These are phyloP conservation scores for Micromonas commoda DNA, from an alignment of 139 green algal genomes.

Conservation along the genomic window DNA sequence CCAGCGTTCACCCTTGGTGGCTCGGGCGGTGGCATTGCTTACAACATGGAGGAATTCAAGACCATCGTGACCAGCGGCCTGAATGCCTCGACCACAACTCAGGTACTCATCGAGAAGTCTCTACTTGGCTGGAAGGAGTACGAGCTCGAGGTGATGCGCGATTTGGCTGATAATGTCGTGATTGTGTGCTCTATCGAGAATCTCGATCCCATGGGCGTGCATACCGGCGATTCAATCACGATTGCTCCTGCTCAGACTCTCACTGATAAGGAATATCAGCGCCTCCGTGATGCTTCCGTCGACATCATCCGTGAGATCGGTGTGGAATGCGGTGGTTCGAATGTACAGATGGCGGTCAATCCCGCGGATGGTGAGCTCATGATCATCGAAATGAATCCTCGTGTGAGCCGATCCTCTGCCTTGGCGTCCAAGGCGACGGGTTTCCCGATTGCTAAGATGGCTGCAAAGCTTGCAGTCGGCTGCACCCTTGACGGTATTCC, in stretches of 20 bases:
- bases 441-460: constrained; percentile 99
- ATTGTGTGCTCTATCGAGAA: constrained; percentile 99
- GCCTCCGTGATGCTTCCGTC: constrained; percentile 77
- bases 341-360: constrained; percentile 97
- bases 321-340: constrained; percentile 96
- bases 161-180: constrained; percentile 96
- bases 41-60: constrained; percentile 96
- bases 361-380: constrained; percentile 83
- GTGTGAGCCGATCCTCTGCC: constrained; percentile 91
- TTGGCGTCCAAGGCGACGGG: constrained; percentile 93
- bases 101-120: constrained; percentile 83
- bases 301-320: constrained; percentile 96
- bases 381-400: constrained; percentile 99
- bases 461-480: constrained; percentile 91
- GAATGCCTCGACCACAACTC: constrained; percentile 81
- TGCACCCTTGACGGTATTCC: constrained; percentile 95
- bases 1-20: constrained; percentile 97
- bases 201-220: constrained; percentile 98
- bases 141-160: constrained; percentile 94
- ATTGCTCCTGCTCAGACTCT: constrained; percentile 73
- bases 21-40: constrained; percentile 94
- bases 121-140: constrained; percentile 98
- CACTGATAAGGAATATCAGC: constrained; percentile 94
- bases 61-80: constrained; percentile 72
- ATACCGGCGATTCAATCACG: constrained; percentile 82